phyloP scores from a whole-genome alignment of 495 filamentous ascomycete genomes.

The Parathielavia appendiculata region DNA sequence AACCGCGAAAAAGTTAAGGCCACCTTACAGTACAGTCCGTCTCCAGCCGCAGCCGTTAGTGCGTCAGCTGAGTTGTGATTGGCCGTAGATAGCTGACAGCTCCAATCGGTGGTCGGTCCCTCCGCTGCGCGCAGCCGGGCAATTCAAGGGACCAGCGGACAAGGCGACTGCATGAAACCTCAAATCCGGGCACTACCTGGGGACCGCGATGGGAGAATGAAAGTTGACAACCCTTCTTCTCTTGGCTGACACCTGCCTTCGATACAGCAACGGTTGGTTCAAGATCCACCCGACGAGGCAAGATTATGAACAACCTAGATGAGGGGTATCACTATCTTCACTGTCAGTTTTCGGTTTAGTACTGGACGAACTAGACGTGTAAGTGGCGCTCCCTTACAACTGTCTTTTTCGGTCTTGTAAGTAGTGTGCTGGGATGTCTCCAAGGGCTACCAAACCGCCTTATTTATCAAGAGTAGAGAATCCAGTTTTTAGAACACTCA shows the following conservation, averaged over 20 bases:
- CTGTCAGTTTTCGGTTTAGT: too few species aligned
- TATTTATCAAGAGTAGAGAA: too few species aligned
- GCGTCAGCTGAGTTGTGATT: constrained; percentile 10
- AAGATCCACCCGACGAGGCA: too few species aligned
- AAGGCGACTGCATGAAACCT: too few species aligned
- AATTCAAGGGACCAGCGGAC: constrained; percentile 7
- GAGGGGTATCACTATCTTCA: too few species aligned
- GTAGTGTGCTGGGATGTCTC: background rate
- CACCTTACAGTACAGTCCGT: constrained; percentile 26
- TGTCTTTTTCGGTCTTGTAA: background rate
- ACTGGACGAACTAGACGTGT: background rate
- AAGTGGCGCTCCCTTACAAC: too few species aligned
- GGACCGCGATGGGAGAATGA: background rate
- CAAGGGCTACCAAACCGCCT: too few species aligned
- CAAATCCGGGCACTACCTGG: constrained; percentile 1
- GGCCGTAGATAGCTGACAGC: background rate
- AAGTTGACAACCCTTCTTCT: too few species aligned
- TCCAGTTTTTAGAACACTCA: too few species aligned
- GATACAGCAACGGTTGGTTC: too few species aligned
- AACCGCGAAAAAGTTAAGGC: constrained; percentile 28
- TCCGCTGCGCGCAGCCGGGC: background rate
- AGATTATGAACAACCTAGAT: too few species aligned
- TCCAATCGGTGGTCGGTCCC: background rate
- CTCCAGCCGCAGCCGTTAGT: constrained; percentile 12
- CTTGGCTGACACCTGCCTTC: too few species aligned